Evolutionary conservation across 208 protist genomes (phyloP).

Genomic region (Crithidia bombi): DNA sequence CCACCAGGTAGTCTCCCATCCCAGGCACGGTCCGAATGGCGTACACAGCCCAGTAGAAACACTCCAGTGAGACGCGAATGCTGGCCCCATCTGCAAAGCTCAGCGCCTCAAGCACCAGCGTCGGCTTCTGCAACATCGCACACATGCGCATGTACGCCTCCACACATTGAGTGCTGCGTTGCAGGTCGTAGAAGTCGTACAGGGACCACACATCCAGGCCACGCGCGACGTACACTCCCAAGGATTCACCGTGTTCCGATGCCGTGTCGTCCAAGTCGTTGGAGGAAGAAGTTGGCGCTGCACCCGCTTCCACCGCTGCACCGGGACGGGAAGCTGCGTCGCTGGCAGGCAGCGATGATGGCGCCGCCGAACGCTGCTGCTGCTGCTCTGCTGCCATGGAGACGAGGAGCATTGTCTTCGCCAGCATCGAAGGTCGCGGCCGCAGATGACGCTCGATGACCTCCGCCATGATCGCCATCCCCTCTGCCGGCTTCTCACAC

Average conservation of each 20-base stretch:
- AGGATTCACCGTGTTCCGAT: background rate
- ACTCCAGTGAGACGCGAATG: constrained; percentile 65
- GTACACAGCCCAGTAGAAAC: constrained; percentile 84
- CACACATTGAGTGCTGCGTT: constrained; percentile 52
- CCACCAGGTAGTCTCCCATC: constrained; percentile 83
- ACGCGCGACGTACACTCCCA: constrained; percentile 33
- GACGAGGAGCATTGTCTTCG: constrained; percentile 70
- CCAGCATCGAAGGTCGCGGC: constrained; percentile 71
- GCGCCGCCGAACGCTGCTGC: background rate
- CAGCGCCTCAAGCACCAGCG: constrained; percentile 69
- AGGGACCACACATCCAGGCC: constrained; percentile 86
- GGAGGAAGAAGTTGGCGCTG: background rate
- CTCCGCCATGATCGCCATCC: constrained; percentile 66
- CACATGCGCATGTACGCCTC: constrained; percentile 84
- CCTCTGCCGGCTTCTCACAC: constrained; percentile 58
- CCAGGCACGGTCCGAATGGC: constrained; percentile 64
- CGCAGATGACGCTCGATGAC: constrained; percentile 74
- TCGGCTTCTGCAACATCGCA: constrained; percentile 54
- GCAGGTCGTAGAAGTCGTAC: constrained; percentile 87
- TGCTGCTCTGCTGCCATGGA: constrained; percentile 62
- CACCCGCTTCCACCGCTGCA: background rate
- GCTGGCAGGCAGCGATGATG: background rate
- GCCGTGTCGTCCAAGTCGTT: no score
- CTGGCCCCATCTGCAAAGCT: constrained; percentile 62
- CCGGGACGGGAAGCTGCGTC: background rate